A percentile compares a stretch with the other conserved stretches of the same genome.
phyloP scores from a whole-genome alignment of 192 early-diverging fungal genomes.

The Endogone sp. region DNA sequence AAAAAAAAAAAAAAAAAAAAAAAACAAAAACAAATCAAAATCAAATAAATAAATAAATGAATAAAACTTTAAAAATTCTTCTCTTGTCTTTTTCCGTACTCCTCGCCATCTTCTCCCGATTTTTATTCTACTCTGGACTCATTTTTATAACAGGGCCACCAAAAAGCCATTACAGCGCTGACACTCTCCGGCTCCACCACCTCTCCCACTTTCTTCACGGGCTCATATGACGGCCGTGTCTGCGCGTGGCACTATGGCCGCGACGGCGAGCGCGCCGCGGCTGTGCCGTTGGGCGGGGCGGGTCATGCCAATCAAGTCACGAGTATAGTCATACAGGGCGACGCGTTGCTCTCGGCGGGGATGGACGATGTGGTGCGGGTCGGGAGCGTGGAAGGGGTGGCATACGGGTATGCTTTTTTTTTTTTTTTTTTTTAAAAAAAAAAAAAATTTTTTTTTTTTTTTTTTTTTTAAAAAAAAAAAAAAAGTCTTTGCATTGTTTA shows the following conservation, averaged over 20 bases:
- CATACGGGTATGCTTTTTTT: conserved; percentile 39
- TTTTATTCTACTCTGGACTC: too few species aligned
- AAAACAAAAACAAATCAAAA: too few species aligned
- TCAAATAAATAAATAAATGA: too few species aligned
- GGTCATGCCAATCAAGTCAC: conserved; percentile 79
- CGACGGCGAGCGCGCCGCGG: conserved; percentile 30
- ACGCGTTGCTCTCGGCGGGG: conserved; percentile 54
- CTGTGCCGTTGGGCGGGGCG: conserved; percentile 46
- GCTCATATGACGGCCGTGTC: conserved; percentile 92
- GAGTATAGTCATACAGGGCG: conserved; percentile 40
- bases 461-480: too few species aligned
- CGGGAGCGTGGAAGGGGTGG: conserved; percentile 16
- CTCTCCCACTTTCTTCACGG: conserved; percentile 66
- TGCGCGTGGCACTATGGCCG: conserved; percentile 61
- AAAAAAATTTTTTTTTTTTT: too few species aligned
- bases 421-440: too few species aligned
- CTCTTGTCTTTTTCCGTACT: too few species aligned
- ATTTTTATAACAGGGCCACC: conserved; percentile 78
- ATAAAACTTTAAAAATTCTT: too few species aligned
- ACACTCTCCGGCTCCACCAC: conserved; percentile 40
- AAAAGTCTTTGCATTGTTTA: not conserved
- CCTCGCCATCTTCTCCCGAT: too few species aligned
- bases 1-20: too few species aligned
- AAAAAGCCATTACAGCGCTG: conserved; percentile 80
- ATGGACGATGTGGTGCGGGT: conserved; percentile 72